Evolutionary conservation across 257 asterid genomes (phyloP).

Genomic region (Avicennia marina): DNA sequence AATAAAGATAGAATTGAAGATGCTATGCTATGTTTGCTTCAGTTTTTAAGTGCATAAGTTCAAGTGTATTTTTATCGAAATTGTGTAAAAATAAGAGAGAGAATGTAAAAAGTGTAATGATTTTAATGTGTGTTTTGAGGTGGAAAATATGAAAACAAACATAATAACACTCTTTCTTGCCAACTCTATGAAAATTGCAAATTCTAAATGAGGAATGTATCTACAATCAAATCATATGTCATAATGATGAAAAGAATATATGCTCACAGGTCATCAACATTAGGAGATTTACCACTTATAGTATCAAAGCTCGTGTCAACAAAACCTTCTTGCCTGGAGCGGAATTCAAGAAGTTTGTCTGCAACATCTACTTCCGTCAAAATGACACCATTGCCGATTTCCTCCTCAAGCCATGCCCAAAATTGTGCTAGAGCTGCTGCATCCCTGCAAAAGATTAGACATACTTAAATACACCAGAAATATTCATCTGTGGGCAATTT

Average conservation of each 20-base stretch:
- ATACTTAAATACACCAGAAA: slow-evolving; percentile 5
- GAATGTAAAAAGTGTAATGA: too few species aligned
- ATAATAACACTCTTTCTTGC: too few species aligned
- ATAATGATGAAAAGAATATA: background rate
- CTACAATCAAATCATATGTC: too few species aligned
- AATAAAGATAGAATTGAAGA: too few species aligned
- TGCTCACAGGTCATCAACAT: slow-evolving; percentile 15
- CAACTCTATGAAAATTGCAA: background rate
- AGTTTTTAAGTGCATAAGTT: too few species aligned
- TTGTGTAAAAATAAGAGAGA: too few species aligned
- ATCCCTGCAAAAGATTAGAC: slow-evolving; percentile 50
- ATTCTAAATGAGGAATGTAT: background rate
- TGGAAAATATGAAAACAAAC: too few species aligned
- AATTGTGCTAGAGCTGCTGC: slow-evolving; percentile 94
- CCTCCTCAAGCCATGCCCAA: slow-evolving; percentile 96
- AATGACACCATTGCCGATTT: slow-evolving; percentile 42
- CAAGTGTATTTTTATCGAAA: too few species aligned
- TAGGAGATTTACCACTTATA: slow-evolving; percentile 71
- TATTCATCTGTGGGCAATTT: background rate
- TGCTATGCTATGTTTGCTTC: too few species aligned
- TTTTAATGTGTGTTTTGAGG: too few species aligned
- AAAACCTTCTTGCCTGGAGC: slow-evolving; percentile 81
- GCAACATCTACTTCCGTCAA: slow-evolving; percentile 86
- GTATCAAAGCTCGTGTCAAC: slow-evolving; percentile 93
- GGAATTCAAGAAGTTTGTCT: slow-evolving; percentile 82